Evolutionary conservation across 1,139 yeast genomes (phyloP).

Genomic region (Suhomyces bribrorum): DNA sequence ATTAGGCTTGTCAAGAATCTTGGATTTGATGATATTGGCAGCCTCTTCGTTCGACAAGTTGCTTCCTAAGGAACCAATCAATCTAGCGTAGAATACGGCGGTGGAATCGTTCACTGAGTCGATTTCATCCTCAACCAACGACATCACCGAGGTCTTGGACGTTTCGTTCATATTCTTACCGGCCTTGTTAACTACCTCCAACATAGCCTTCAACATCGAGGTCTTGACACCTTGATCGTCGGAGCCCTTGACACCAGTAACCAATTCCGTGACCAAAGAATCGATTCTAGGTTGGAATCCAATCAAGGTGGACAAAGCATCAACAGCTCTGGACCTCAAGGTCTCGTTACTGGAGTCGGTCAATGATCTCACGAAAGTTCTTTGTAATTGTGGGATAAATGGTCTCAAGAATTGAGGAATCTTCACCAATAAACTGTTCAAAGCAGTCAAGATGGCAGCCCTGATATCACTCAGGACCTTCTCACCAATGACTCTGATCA

Average conservation of each 20-base stretch:
- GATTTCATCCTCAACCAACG: constrained; percentile 76
- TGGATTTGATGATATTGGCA: constrained; percentile 54
- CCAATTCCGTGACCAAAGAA: constrained; percentile 82
- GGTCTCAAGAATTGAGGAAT: constrained; percentile 93
- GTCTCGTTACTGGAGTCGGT: constrained; percentile 73
- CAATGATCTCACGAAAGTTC: constrained; percentile 92
- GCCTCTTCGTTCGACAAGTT: constrained; percentile 70
- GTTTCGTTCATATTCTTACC: constrained; percentile 76
- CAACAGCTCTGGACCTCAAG: constrained; percentile 83
- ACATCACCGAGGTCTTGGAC: constrained; percentile 68
- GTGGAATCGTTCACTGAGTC: constrained; percentile 52
- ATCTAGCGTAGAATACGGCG: constrained; percentile 74
- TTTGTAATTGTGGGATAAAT: constrained; percentile 93
- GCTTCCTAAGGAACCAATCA: constrained; percentile 75
- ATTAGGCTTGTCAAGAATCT: constrained; percentile 50
- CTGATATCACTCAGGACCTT: constrained; percentile 87
- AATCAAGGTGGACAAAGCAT: constrained; percentile 83
- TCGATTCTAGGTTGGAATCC: constrained; percentile 92
- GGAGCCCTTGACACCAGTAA: constrained; percentile 67
- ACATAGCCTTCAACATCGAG: constrained; percentile 82
- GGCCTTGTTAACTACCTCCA: constrained; percentile 80
- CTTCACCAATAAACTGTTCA: constrained; percentile 73
- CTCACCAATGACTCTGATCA: constrained; percentile 97
- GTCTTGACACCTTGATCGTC: constrained; percentile 69
- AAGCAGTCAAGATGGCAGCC: constrained; percentile 84